Evolutionary conservation across 306 rosid genomes (phyloP), one percentile per base, ranked within the genome.

Genomic region (Mimosa pudica): DNA sequence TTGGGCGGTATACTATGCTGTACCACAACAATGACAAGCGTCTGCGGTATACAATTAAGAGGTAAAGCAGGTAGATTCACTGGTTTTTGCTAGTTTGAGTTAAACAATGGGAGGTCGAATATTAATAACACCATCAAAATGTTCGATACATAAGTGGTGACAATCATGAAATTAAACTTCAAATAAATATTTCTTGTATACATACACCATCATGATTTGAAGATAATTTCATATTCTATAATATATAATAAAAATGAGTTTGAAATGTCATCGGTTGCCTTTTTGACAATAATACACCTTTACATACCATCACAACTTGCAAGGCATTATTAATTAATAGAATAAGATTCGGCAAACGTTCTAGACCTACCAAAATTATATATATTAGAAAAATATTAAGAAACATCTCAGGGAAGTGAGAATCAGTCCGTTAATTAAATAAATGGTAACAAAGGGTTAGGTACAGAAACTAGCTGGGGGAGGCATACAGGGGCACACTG

Each of bases 401-500:
- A 10, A 30, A 61, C 5, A 24, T 12, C 16, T 4, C 7, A 61
- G 66, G 66, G 14, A 12, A 61, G 66, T 10, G 41, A 61, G 38
- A 61, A 47, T 10, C 10, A 47, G 52, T 49, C 5, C 61, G 10
- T 54, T 54, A 54, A 57, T 18, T 61, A 69, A 68, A 58, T 18
- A 10, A 62, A 61, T 61, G 71, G 77, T 68, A 41, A 79, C 74
- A 78, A 51, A 17, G 41, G 74, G 14, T 66, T 38, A 58, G 72
- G 81, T 57, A 14, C 41, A 73, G 13, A 32, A 73, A 77, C 41
- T 67, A 73, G 55, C 55, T 12, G 55, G 61, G 69, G 44, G 62
- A 60, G 45, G 10, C 11, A 44, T 75, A 12, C 6, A 0, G 24
- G 30, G 24, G 54, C 32, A 24, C 70, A 57, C 3, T 62, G 17